A percentile compares a stretch with the other conserved stretches of the same genome.
Evolutionary conservation across 345 rosid genomes (phyloP).

Genomic region (Salix arbutifolia): DNA sequence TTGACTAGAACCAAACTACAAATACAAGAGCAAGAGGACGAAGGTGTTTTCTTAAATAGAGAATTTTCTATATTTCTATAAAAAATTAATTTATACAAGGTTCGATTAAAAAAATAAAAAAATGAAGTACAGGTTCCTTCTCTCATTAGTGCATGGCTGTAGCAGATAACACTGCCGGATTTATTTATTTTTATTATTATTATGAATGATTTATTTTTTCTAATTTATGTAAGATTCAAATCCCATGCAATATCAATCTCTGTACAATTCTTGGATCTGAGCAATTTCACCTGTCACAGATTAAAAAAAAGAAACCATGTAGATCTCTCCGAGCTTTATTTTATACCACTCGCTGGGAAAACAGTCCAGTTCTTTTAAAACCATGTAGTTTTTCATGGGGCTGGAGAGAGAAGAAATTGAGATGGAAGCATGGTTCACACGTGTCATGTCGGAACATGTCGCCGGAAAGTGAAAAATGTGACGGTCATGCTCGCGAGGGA

Average conservation of each 20-base stretch:
- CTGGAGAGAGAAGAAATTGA: constrained; percentile 18
- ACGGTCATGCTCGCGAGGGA: constrained; percentile 26
- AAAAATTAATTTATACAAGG: not conserved
- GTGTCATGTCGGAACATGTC: constrained; percentile 34
- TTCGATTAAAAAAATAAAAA: not conserved
- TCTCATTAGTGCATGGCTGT: not conserved
- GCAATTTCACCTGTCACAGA: not conserved
- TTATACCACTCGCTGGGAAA: not conserved
- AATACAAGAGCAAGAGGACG: not conserved
- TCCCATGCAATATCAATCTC: not conserved
- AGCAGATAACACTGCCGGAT: not conserved
- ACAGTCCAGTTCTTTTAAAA: not conserved
- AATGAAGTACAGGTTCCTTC: not conserved
- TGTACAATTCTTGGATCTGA: not conserved
- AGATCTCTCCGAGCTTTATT: not conserved
- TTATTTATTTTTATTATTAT: too few relatives aligned
- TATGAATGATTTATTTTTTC: too few relatives aligned
- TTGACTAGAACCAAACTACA: not conserved
- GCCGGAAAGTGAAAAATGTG: constrained; percentile 22
- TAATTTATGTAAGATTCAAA: not conserved
- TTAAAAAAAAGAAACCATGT: not conserved
- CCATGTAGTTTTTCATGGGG: not conserved
- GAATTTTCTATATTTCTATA: not conserved
- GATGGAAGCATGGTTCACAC: constrained; percentile 17
- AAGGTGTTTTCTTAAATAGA: not conserved